Evolutionary conservation across 768 basidiomycete genomes (phyloP), one percentile per base, ranked within the genome.

Genomic region (Lactifluus rugatus): DNA sequence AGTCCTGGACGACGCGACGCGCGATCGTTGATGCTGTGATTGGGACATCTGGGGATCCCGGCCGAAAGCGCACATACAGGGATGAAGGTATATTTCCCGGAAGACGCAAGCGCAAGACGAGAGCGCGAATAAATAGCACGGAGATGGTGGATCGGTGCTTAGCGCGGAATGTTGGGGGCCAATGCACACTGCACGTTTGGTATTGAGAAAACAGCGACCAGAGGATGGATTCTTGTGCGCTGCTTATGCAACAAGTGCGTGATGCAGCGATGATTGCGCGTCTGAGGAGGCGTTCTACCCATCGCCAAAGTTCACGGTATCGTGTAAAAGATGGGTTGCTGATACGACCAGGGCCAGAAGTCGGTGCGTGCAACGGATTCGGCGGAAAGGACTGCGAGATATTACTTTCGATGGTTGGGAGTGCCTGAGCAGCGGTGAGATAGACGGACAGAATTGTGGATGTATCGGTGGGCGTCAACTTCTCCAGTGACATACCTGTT

Each of bases 261-360:
- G 89, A 73, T 16, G 83, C 79, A 0, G 92, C 70, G 1, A 88
- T 73, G 44, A 89, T 77, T 2, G 83, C 84, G n/a, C 93, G 80
- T 75, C 88, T 87, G n/a, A 93, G 73, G 23, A 90, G 76, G 19
- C 83, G 78, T 64, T 95, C 91, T 2, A 81, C 75, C 88, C 89
- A 93, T 50, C 92, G 78, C 77, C 90, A 93, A 10, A 94, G 76
- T 65, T 97, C 93, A 7, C 87, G 85, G 55, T 87, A 83, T 47
- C 78, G 78, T 3, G 73, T 68, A 64, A 92, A 92, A 5, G 83
- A 75, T 2, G 78, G 71, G 45, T 76, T 76, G 54, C 76, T 76
- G n/a, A 73, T 66, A 61, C 70, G 75, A 5, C 73, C 72, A 31
- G 67, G 57, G 52, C 67, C 51, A 63, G 68, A 63, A 14, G 70